Conservation (phyloP, 176 grass and related monocot species). For the Triticum aestivum region DNA sequence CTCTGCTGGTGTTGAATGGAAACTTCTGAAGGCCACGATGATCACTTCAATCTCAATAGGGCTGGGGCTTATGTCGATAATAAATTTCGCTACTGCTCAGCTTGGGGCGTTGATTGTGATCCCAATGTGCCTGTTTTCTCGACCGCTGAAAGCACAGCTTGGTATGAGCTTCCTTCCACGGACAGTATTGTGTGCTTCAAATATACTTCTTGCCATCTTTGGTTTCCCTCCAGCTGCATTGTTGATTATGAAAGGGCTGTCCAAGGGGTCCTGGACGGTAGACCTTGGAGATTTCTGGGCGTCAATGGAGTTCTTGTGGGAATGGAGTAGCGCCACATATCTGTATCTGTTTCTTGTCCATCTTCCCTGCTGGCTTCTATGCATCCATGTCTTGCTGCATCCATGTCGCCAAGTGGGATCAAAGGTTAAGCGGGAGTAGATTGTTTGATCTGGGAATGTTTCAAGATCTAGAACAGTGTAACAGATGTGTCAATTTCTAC, state of each 20-base stretch:
- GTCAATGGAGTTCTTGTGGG: slow-evolving; percentile 79
- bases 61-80: slow-evolving; percentile 88
- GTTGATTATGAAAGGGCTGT: slow-evolving; percentile 46
- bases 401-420: slow-evolving; percentile 38
- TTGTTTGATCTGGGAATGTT: slow-evolving; percentile 6
- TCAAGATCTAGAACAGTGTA: not conserved
- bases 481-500: not conserved
- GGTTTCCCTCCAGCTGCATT: slow-evolving; percentile 67
- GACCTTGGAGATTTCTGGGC: slow-evolving; percentile 66
- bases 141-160: slow-evolving; percentile 47
- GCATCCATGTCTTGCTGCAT: slow-evolving; percentile 74
- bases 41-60: slow-evolving; percentile 66
- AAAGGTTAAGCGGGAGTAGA: slow-evolving; percentile 52
- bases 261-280: slow-evolving; percentile 38
- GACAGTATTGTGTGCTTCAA: slow-evolving; percentile 42
- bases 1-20: slow-evolving; percentile 67
- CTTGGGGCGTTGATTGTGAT: slow-evolving; percentile 77
- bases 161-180: slow-evolving; percentile 29
- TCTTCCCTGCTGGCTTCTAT: slow-evolving; percentile 89
- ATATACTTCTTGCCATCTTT: slow-evolving; percentile 47
- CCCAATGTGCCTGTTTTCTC: slow-evolving; percentile 75
- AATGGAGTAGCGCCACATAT: slow-evolving; percentile 90
- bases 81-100: slow-evolving; percentile 91
- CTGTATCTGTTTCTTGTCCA: slow-evolving; percentile 73
- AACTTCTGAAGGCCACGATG: slow-evolving; percentile 79